Base-by-base conservation (phyloP, 208 protist species). In the Entamoeba histolytica region DNA sequence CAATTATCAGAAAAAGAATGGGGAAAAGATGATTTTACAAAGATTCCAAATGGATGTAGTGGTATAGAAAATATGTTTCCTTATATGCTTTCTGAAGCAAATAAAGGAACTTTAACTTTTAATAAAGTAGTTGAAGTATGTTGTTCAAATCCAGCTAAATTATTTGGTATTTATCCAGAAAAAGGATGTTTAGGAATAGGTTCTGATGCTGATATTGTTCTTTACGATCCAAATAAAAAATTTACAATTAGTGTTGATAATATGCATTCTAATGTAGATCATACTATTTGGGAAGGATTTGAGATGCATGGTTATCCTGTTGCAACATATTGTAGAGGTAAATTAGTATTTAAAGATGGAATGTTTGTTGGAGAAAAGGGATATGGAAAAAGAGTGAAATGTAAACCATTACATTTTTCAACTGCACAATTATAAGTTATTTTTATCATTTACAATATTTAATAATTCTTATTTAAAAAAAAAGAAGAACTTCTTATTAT, bases 171-270 rank as follows among this genome's bases (percentile, higher is more conserved):
- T 93, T 92, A 92, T 52, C 50, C 92, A 78, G 8, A 73, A 31
- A 93, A 93, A 35, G 92, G 92, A 1, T 5, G 6, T 10, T 57
- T 93, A 14, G 4, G 12, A 49, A 6, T 31, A 15, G 92, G 92
- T 10, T 50, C 23, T 49, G 92, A 93, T 39, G 92, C 92, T 17
- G 92, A 93, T 93, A 39, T 93, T 87, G 92, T 93, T n/a, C 35
- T 93, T n/a, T 93, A 87, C 47, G 50, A 93, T 35, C 92, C 92
- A 14, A 7, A 19, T 6, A 51, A 15, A 4, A 31, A 28, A 12
- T 87, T 51, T n/a, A 87, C 15, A 50, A 12, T 93, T 12, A 93
- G 44, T 87, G 44, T 31, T 31, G 28, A 93, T n/a, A 52, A 12
- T 39, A 49, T 87, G 47, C 49, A 51, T 87, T 19, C 7, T 17